phyloP scores from a whole-genome alignment of 2,329 filamentous ascomycete species.

The Rhinocladiella similis region DNA sequence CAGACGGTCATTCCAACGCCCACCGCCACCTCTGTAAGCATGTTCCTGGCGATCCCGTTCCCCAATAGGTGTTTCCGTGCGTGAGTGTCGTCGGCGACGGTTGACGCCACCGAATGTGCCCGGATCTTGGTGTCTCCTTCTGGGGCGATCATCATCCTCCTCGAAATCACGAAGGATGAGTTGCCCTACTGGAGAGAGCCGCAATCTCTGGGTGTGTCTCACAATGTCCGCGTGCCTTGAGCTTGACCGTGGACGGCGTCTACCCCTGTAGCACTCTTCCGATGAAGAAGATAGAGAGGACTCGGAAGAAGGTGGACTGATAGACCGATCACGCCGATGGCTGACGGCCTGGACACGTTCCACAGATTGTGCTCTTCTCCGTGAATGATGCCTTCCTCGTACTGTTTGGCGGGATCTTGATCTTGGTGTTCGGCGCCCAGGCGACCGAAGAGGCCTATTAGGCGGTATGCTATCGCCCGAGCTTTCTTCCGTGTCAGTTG shows the following conservation, averaged over 20 bases:
- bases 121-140: not conserved
- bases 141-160: not conserved
- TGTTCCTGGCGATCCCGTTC: not conserved
- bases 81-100: constrained; percentile 1
- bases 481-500: constrained; percentile 26
- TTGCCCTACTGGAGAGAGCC: constrained; percentile 12
- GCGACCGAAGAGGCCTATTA: constrained; percentile 10
- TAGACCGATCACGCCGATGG: not conserved
- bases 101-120: constrained; percentile 4
- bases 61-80: not conserved
- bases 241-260: constrained; percentile 2
- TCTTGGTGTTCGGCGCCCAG: not conserved
- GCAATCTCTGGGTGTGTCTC: constrained; percentile 5
- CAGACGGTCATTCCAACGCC: too few species aligned
- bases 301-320: constrained; percentile 1
- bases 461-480: constrained; percentile 13
- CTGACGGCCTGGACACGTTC: not conserved
- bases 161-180: not conserved
- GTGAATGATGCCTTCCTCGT: constrained; percentile 1
- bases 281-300: constrained; percentile 6
- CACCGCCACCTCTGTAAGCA: too few species aligned
- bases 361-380: constrained; percentile 6
- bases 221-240: not conserved
- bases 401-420: not conserved
- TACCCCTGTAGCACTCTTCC: not conserved